Evolutionary conservation across 768 basidiomycete genomes (phyloP), one percentile per base, ranked within the genome.

Genomic region (Trametes cingulata): DNA sequence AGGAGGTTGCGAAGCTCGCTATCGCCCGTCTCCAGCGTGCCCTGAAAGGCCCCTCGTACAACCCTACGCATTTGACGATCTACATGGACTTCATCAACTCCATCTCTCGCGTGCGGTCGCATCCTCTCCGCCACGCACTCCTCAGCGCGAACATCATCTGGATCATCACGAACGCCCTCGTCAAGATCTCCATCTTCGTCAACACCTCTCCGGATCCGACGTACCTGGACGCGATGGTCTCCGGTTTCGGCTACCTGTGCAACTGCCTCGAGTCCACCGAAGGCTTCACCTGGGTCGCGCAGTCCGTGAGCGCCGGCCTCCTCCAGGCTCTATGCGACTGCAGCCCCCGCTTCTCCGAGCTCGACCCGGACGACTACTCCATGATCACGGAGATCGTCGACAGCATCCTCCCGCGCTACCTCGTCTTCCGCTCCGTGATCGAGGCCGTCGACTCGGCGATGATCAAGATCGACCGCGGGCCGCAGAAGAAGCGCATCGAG

Each of bases 391-490:
- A 53, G 1, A 61, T 75, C 24, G 40, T 78, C 13, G 61, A 58
- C 13, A 52, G 69, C 29, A 70, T 73, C 37, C 61, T 77, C 4
- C 72, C 74, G 3, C 68, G 65, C 37, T 77, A 77, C 54, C 68
- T 76, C n/a, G 73, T 76, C 3, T 78, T 77, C 60, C 70, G 74
- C 6, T 75, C 73, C 22, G 75, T 77, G 17, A 61, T 77, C 9
- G 67, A 70, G 49, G 68, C 69, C 9, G 68, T 74, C 17, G 70
- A 75, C 45, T 56, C 62, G 9, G 62, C 71, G n/a, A 67, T 77
- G 58, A 37, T 19, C 15, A 68, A 65, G 45, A 47, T 75, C 14
- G 62, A 67, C 24, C 43, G 49, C 14, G 35, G 45, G 7, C 36
- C 65, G 15, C 61, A 65, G n/a, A 63, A 70, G 39, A 48, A 45